Evolutionary conservation across 768 basidiomycete species (phyloP), one percentile per base, ranked within the genome.

Genomic region (Leccinellum rugosiceps): DNA sequence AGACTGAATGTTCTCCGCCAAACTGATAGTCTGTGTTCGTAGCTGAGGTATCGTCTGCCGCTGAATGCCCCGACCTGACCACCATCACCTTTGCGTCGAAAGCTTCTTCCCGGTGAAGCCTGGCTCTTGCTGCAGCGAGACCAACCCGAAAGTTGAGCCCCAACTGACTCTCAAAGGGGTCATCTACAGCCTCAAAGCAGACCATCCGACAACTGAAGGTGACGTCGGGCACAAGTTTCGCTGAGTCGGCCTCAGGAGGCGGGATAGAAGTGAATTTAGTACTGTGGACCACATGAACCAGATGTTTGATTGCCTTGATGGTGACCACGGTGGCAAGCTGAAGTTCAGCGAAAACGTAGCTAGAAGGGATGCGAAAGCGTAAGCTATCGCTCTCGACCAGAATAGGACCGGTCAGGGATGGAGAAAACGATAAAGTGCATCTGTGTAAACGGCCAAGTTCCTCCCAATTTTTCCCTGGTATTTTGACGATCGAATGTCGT

Each of bases 131-230:
- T 49, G 93, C 94, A 38, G 84, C 82, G 35, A 81, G 73, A 0
- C 92, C 94, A 49, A 84, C 81, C 57, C 82, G 78, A 79, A 83
- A 90, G 30, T 92, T 89, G 9, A 88, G 76, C 34, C 84, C 88
- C 19, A 97, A 73, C 58, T 79, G 83, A 15, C 82, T 80, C 71
- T 98, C 95, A 56, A 97, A 84, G 1, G 86, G 82, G 63, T 94
- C 90, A 69, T 98, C 95, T 23, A 85, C 83, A 25, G 86, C 86
- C 71, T 97, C 94, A 9, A 92, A 65, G 49, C 83, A 84, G 32
- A 96, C 65, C 45, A 77, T 77, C n/a, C 79, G 77, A 50, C 94
- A 70, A 10, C 68, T 75, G 46, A 96, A 66, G 1, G 75, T 73
- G 46, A 95, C 67, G 53, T 79, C 77, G 0, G 92, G 92, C 3